These are phyloP conservation scores for Pisolithus microcarpus DNA, from an alignment of 768 basidiomycete genomes.

Conservation along the genomic window DNA sequence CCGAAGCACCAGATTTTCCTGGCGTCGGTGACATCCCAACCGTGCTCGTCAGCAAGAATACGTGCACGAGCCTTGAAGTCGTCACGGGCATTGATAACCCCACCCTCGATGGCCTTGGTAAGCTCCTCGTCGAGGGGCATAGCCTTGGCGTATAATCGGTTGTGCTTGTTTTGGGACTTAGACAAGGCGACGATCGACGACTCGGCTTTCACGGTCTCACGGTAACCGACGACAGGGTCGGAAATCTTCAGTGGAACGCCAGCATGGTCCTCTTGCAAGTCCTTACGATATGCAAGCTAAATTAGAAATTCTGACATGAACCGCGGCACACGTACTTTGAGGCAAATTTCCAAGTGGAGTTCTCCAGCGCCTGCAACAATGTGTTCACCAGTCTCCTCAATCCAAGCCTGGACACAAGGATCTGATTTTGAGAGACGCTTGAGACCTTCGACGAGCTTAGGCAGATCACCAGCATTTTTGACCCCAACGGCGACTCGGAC, in stretches of 20 bases:
- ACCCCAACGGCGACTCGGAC: constrained; percentile 99
- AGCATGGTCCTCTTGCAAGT: constrained; percentile 99
- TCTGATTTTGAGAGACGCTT: constrained; percentile 99
- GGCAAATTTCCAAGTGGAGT: constrained; percentile 97
- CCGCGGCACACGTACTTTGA: constrained; percentile 57
- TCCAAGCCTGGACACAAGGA: constrained; percentile 97
- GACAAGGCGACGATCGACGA: constrained; percentile 94
- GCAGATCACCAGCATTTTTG: constrained; percentile 98
- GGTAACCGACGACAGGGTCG: constrained; percentile 94
- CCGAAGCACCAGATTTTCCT: constrained; percentile 99
- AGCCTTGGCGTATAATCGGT: constrained; percentile 93
- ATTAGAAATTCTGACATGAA: background rate
- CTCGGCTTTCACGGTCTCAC: constrained; percentile 95
- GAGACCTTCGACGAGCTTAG: constrained; percentile 99
- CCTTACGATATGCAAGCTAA: constrained; percentile 38
- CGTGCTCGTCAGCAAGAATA: constrained; percentile 89
- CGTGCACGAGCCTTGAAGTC: constrained; percentile 97
- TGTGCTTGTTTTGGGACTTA: constrained; percentile 99
- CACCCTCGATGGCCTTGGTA: constrained; percentile 83
- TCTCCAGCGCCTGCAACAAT: constrained; percentile 99
- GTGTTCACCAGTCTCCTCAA: constrained; percentile 84
- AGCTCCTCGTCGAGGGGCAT: constrained; percentile 91
- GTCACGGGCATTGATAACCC: constrained; percentile 83
- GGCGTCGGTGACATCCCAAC: constrained; percentile 99
- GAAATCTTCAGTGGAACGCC: constrained; percentile 99